Evolutionary conservation across 768 basidiomycete genomes (phyloP), one percentile per base, ranked within the genome.

Genomic region (Rossbeevera mucosa): DNA sequence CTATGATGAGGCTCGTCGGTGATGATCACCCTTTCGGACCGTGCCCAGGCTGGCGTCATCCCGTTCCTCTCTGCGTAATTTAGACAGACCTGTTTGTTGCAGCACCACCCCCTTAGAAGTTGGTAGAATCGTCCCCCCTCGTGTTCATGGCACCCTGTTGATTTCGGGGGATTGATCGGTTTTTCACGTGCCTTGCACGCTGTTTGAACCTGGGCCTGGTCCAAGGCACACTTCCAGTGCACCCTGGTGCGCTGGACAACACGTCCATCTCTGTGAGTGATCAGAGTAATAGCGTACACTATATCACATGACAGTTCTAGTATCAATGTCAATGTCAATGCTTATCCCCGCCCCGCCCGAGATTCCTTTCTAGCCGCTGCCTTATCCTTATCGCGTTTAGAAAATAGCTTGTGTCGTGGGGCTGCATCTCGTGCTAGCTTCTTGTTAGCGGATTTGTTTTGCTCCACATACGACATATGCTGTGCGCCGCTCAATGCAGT

Each of bases 391-490:
- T 91, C 89, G 33, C 91, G 83, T 69, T 90, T 91, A 45, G 81
- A 76, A 67, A 94, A 93, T 22, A 92, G 68, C 70, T 88, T 90
- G 75, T 90, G 82, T 46, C 90, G 80, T 50, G 76, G 76, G 38
- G 76, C 74, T 22, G 60, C 62, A 43, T 77, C 76, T 49, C 68
- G 67, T 24, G 86, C 81, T 9, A 91, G 75, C 51, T 81, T 82
- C 75, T 87, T 89, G 77, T 94, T 94, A 47, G 85, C 88, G 20
- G 86, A 88, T 69, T 91, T 91, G 74, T 94, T 93, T 69, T 91
- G 87, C 71, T 94, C 92, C 44, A 91, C 78, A 62, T 94, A 94
- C 44, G 88, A 90, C 91, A 94, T 93, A 61, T 91, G 90, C 60
- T 91, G 88, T 4, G 82, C 91, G 28, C 93, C 93, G 66, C 88